Evolutionary conservation across 495 filamentous ascomycete species (phyloP).

Genomic region (Penicillium bialowiezense): DNA sequence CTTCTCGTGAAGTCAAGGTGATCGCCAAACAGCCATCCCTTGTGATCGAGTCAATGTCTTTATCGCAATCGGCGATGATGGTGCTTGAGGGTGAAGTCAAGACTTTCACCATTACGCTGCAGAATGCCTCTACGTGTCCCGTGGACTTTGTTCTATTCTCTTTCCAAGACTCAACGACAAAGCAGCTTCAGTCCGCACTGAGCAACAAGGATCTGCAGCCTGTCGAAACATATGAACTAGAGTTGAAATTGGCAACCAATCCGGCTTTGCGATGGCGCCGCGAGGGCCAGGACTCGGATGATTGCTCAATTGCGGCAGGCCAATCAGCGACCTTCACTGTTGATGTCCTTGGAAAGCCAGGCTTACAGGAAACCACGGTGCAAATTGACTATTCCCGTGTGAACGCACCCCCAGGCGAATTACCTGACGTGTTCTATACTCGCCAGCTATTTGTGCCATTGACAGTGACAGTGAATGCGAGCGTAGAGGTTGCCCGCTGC

Average conservation of each 20-base stretch:
- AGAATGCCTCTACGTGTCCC: conserved; percentile 71
- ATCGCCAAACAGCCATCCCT: conserved; percentile 76
- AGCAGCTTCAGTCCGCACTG: conserved; percentile 69
- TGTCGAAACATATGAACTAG: conserved; percentile 79
- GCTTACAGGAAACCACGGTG: conserved; percentile 75
- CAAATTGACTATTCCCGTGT: conserved; percentile 80
- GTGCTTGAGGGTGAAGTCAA: conserved; percentile 82
- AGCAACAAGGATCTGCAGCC: conserved; percentile 71
- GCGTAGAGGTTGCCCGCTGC: conserved; percentile 72
- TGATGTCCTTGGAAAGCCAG: conserved; percentile 81
- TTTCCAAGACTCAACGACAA: conserved; percentile 84
- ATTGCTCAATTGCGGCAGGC: conserved; percentile 63
- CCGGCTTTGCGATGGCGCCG: conserved; percentile 67
- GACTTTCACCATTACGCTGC: conserved; percentile 73
- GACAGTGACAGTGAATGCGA: conserved; percentile 87
- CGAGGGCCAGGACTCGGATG: conserved; percentile 42
- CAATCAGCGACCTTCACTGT: conserved; percentile 71
- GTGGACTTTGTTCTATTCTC: conserved; percentile 85
- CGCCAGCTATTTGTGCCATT: conserved; percentile 78
- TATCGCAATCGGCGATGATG: conserved; percentile 87
- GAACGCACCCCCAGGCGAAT: conserved; percentile 57
- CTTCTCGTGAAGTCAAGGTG: conserved; percentile 57
- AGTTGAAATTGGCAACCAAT: conserved; percentile 70
- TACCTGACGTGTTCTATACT: conserved; percentile 77
- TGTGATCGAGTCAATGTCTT: conserved; percentile 67